phyloP scores from a whole-genome alignment of 441 rosid genomes.

The Erodium texanum region DNA sequence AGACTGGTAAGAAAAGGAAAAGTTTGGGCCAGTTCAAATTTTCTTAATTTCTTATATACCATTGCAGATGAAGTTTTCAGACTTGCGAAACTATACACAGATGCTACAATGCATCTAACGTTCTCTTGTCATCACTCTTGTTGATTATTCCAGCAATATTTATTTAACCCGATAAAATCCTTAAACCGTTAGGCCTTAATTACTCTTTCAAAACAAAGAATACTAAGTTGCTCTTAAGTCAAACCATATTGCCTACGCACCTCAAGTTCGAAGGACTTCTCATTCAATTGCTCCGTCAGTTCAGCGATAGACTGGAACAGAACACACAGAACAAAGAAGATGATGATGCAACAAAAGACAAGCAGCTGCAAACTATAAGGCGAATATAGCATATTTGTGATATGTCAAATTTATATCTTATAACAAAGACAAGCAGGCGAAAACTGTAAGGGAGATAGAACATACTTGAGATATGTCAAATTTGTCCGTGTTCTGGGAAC shows the following conservation, averaged over 20 bases:
- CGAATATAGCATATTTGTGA: constrained; percentile 41
- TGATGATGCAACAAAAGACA: constrained; percentile 13
- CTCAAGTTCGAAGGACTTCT: constrained; percentile 96
- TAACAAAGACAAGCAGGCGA: background rate
- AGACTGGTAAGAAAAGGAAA: background rate
- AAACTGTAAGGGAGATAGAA: constrained; percentile 12
- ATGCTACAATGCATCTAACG: no score
- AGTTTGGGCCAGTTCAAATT: no score
- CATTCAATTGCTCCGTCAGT: constrained; percentile 68
- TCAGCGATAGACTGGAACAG: constrained; percentile 49
- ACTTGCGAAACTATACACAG: no score
- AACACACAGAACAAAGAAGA: constrained; percentile 12
- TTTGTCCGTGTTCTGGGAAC: constrained; percentile 54
- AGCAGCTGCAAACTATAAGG: constrained; percentile 2
- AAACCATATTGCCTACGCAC: constrained; percentile 33
- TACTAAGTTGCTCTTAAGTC: background rate
- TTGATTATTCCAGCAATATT: background rate
- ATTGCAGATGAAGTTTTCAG: no score
- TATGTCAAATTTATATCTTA: constrained; percentile 51
- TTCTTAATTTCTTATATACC: no score
- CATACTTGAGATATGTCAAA: constrained; percentile 57
- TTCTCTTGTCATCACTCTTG: background rate
- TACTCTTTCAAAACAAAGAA: background rate
- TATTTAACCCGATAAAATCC: background rate
- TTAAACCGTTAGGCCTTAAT: background rate